Evolutionary conservation across 306 rosid species (phyloP).

Genomic region (Sechiopsis laciniata): DNA sequence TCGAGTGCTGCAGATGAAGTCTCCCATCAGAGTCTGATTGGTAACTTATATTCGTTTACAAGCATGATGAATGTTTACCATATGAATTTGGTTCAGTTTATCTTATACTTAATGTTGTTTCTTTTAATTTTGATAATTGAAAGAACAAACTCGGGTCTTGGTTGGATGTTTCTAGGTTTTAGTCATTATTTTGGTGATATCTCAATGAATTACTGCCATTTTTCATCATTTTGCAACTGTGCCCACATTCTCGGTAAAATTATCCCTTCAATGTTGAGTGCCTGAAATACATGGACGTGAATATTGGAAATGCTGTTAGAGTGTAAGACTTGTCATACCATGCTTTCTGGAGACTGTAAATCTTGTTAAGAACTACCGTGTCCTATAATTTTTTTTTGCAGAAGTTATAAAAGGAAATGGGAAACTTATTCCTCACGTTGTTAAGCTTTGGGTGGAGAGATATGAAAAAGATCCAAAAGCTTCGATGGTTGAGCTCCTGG

Average conservation of each 20-base stretch:
- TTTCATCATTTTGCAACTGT: slow-evolving; percentile 8
- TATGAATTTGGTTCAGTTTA: not conserved
- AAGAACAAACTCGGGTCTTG: not conserved
- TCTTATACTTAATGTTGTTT: not conserved
- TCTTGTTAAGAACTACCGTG: slow-evolving; percentile 17
- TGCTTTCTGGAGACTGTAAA: not conserved
- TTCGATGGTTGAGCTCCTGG: slow-evolving; percentile 76
- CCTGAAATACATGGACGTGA: not conserved
- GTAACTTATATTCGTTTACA: slow-evolving; percentile 25
- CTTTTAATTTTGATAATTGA: slow-evolving; percentile 8
- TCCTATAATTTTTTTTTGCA: slow-evolving; percentile 34
- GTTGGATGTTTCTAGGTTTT: not conserved
- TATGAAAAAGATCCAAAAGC: slow-evolving; percentile 69
- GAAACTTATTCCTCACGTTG: slow-evolving; percentile 59
- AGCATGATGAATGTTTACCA: not conserved
- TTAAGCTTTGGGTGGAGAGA: slow-evolving; percentile 82
- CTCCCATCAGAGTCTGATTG: slow-evolving; percentile 52
- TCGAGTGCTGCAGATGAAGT: slow-evolving; percentile 29
- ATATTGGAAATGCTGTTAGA: not conserved
- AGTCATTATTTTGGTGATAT: not conserved
- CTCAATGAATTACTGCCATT: not conserved
- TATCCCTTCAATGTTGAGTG: not conserved
- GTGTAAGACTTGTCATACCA: not conserved
- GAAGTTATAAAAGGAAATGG: slow-evolving; percentile 76
- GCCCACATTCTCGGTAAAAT: not conserved